These are phyloP conservation scores for Pichia sp. DNA, from an alignment of 1,139 yeast genomes.

Conservation along the genomic window DNA sequence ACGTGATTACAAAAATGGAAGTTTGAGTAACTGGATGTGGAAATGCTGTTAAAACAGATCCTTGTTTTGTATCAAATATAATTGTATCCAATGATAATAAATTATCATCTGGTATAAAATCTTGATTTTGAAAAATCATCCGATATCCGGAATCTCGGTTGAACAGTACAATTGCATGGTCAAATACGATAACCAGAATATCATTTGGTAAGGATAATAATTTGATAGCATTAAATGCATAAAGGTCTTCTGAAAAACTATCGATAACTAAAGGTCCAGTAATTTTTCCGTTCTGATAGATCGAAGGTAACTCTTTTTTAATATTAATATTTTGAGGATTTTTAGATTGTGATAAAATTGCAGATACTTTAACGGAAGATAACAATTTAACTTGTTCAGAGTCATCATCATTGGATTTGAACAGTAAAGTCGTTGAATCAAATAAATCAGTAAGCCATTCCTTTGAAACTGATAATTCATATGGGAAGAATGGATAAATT, in stretches of 20 bases:
- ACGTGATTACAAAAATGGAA: conserved; percentile 18
- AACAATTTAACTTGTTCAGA: conserved; percentile 11
- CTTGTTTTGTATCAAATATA: conserved; percentile 11
- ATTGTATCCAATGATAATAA: conserved; percentile 15
- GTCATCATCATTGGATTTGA: conserved; percentile 22
- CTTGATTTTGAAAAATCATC: conserved; percentile 23
- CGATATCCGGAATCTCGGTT: conserved; percentile 18
- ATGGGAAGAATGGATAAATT: conserved; percentile 52
- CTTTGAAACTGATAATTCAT: conserved; percentile 32
- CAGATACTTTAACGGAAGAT: conserved; percentile 23
- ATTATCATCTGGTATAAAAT: conserved; percentile 7
- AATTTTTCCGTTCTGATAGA: conserved; percentile 18
- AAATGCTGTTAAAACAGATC: conserved; percentile 14
- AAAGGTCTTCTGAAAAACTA: conserved; percentile 47
- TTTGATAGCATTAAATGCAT: conserved; percentile 37
- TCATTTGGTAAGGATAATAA: conserved; percentile 24
- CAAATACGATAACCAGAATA: conserved; percentile 20
- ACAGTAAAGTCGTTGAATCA: conserved; percentile 33
- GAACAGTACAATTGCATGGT: conserved; percentile 19
- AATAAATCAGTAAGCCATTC: conserved; percentile 34
- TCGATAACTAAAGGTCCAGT: conserved; percentile 44
- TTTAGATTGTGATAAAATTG: conserved; percentile 15
- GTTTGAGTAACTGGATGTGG: conserved; percentile 20
- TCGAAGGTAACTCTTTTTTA: conserved; percentile 15
- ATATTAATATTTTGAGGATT: conserved; percentile 8